These are phyloP conservation scores for Sisymbrium irio DNA, from an alignment of 345 rosid species.

Conservation along the genomic window DNA sequence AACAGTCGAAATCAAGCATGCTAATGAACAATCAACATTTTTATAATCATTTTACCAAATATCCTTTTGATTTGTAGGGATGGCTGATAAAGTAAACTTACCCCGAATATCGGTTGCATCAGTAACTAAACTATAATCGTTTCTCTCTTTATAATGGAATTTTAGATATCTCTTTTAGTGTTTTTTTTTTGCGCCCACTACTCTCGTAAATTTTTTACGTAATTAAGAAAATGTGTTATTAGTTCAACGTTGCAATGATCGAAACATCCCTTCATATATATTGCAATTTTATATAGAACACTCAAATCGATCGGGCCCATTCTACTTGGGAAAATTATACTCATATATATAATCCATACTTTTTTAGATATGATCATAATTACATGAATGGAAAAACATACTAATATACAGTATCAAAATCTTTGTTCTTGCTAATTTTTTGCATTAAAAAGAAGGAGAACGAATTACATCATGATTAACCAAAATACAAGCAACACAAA, in stretches of 20 bases:
- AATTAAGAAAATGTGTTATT: background rate
- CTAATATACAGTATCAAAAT: background rate
- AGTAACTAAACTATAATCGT: background rate
- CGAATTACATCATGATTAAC: no score
- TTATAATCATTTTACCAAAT: constrained; percentile 26
- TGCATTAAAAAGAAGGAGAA: no score
- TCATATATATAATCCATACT: background rate
- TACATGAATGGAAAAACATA: background rate
- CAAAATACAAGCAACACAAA: no score
- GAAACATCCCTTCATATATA: background rate
- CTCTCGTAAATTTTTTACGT: background rate
- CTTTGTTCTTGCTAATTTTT: no score
- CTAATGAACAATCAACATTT: constrained; percentile 32
- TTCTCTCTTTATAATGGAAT: background rate
- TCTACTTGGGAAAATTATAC: background rate
- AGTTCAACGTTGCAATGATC: background rate
- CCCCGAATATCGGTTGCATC: background rate
- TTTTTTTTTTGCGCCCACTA: background rate
- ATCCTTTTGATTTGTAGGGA: constrained; percentile 22
- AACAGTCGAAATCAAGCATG: constrained; percentile 27
- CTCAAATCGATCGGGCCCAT: background rate
- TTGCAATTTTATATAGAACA: background rate
- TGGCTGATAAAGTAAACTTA: constrained; percentile 7
- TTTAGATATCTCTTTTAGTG: background rate
- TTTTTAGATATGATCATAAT: background rate